These are phyloP conservation scores for Monosporascus sp. DNA, from an alignment of 2,329 filamentous ascomycete species.

Conservation along the genomic window DNA sequence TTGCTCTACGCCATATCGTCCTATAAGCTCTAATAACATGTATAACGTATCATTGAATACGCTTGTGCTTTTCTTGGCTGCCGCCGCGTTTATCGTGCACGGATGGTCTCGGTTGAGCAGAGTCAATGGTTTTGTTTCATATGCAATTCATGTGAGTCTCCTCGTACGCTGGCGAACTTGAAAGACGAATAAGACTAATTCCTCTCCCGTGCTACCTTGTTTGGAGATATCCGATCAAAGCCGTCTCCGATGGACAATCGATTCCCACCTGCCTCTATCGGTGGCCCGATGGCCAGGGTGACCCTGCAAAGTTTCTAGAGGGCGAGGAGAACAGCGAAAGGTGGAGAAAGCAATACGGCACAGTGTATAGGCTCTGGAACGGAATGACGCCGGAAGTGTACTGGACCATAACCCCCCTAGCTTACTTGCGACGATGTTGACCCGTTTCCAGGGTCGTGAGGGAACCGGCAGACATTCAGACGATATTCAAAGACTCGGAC, in stretches of 20 bases:
- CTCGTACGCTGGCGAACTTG: too few relatives aligned
- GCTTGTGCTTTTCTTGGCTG: too few relatives aligned
- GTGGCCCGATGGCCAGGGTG: conserved; percentile 35
- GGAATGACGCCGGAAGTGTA: conserved; percentile 36
- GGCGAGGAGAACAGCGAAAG: conserved; percentile 26
- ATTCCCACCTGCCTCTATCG: conserved; percentile 9
- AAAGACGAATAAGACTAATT: too few relatives aligned
- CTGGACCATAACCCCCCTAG: conserved; percentile 2
- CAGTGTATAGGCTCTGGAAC: conserved; percentile 33
- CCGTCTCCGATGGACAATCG: too few relatives aligned
- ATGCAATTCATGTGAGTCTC: too few relatives aligned
- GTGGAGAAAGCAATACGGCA: conserved; percentile 30
- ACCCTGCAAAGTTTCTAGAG: conserved; percentile 34
- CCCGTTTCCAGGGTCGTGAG: conserved; percentile 28
- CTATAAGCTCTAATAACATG: too few relatives aligned
- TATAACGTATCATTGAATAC: too few relatives aligned
- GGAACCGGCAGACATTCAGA: conserved; percentile 27
- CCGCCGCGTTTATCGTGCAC: too few relatives aligned
- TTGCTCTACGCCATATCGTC: too few relatives aligned
- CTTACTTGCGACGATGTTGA: too few relatives aligned
- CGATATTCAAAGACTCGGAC: conserved; percentile 38
- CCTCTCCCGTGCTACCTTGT: not conserved
- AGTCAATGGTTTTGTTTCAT: too few relatives aligned
- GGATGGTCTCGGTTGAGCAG: too few relatives aligned
- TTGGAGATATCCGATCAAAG: not conserved